phyloP scores from a whole-genome alignment of 371 early-diverging fungal species.

The Blakeslea trispora region DNA sequence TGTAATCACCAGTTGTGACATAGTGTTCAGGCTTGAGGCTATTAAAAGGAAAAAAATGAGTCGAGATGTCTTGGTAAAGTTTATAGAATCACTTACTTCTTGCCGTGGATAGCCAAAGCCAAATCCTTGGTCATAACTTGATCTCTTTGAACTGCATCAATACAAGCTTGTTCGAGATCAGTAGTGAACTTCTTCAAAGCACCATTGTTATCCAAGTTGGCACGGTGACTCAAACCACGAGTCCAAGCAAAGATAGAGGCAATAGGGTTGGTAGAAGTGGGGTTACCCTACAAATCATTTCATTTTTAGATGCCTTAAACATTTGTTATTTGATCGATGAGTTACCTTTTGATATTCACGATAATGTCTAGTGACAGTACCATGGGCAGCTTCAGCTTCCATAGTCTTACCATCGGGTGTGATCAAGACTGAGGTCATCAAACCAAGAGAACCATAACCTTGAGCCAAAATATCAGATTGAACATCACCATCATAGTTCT shows the following conservation, averaged over 20 bases:
- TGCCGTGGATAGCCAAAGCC: slow-evolving; percentile 91
- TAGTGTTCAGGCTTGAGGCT: slow-evolving; percentile 71
- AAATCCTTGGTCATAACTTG: slow-evolving; percentile 97
- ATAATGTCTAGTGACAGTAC: slow-evolving; percentile 96
- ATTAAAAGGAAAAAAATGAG: slow-evolving; percentile 9
- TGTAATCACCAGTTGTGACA: slow-evolving; percentile 78
- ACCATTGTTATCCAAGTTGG: slow-evolving; percentile 85
- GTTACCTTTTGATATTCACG: slow-evolving; percentile 97
- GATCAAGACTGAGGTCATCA: slow-evolving; percentile 95
- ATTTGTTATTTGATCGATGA: slow-evolving; percentile 57
- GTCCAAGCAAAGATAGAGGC: slow-evolving; percentile 99
- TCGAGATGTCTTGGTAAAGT: background rate
- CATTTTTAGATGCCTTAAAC: no score
- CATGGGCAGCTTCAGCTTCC: slow-evolving; percentile 98
- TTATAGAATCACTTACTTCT: no score
- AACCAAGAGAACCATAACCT: slow-evolving; percentile 88
- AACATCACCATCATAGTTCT: slow-evolving; percentile 96
- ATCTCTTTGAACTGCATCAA: slow-evolving; percentile 84
- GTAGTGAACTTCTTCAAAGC: slow-evolving; percentile 75
- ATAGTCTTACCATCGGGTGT: slow-evolving; percentile 95
- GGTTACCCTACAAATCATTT: no score
- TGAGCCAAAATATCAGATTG: slow-evolving; percentile 96
- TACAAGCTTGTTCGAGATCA: slow-evolving; percentile 86
- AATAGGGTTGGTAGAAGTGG: slow-evolving; percentile 96
- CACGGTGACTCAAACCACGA: slow-evolving; percentile 94